phyloP scores from a whole-genome alignment of 2,329 filamentous ascomycete genomes.

The Aspergillus neoniger region DNA sequence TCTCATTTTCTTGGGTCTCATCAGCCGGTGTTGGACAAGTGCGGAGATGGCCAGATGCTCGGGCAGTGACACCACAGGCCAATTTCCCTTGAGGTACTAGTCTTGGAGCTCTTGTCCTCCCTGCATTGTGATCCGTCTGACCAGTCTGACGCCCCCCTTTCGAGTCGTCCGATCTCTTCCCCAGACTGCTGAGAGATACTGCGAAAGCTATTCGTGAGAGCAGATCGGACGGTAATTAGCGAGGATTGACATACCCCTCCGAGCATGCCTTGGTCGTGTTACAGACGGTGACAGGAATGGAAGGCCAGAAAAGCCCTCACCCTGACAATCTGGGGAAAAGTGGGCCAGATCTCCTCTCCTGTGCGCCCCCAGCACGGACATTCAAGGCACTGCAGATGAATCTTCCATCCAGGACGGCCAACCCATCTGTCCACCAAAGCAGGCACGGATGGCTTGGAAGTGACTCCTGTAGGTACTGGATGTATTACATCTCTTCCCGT shows the following conservation, averaged over 20 bases:
- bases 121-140: conserved; percentile 16
- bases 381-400: conserved; percentile 9
- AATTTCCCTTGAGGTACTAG: conserved; percentile 12
- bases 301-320: conserved; percentile 2
- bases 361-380: conserved; percentile 21
- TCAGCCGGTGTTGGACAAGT: conserved; percentile 10
- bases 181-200: background rate
- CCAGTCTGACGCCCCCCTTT: background rate
- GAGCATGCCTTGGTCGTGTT: background rate
- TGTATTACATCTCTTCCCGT: background rate
- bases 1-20: conserved; percentile 6
- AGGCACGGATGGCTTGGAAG: background rate
- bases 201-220: background rate
- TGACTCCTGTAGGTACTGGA: conserved; percentile 5
- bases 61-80: conserved; percentile 22
- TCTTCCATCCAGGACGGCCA: background rate
- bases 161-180: background rate
- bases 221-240: conserved; percentile 1
- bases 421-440: background rate
- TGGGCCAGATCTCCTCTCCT: conserved; percentile 25
- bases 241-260: background rate
- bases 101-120: conserved; percentile 7
- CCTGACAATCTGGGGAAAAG: conserved; percentile 27
- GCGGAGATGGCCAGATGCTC: conserved; percentile 16
- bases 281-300: background rate